Conservation (phyloP, 768 basidiomycete species). For the Tremella mesenterica region DNA sequence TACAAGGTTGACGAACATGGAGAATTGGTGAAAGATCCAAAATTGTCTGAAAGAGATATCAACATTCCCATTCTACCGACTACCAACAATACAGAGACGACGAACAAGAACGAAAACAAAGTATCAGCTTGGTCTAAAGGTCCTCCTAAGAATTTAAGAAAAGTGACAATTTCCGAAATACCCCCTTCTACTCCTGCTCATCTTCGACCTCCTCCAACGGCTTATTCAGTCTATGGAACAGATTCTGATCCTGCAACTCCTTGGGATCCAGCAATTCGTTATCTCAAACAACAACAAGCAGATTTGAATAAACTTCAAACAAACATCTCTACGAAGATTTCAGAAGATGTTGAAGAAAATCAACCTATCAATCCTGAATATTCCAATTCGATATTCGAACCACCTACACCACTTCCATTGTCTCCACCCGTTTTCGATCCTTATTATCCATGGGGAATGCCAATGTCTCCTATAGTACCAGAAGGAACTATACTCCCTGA, state of each 20-base stretch:
- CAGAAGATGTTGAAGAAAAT: neutral
- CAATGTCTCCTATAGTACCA: constrained; percentile 15
- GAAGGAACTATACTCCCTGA: neutral
- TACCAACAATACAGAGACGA: no score
- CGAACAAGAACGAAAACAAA: no score
- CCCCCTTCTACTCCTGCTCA: constrained; percentile 5
- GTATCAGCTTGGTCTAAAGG: constrained; percentile 28
- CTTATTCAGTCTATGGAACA: constrained; percentile 22
- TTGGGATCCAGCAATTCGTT: constrained; percentile 22
- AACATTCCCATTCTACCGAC: no score
- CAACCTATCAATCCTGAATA: neutral
- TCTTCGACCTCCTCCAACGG: constrained; percentile 21
- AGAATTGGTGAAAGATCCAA: no score
- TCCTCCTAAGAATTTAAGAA: constrained; percentile 14
- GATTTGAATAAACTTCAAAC: neutral
- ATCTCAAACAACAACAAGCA: no score
- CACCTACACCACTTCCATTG: neutral
- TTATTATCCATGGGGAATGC: constrained; percentile 38
- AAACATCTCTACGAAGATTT: neutral
- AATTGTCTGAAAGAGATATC: no score
- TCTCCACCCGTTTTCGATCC: constrained; percentile 1
- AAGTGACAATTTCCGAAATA: constrained; percentile 1
- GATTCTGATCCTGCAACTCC: constrained; percentile 41
- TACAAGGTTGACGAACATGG: no score
- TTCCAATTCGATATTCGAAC: neutral